These are phyloP conservation scores for Annona squamosa DNA, from an alignment of 164 flowering plant genomes.

Conservation along the genomic window DNA sequence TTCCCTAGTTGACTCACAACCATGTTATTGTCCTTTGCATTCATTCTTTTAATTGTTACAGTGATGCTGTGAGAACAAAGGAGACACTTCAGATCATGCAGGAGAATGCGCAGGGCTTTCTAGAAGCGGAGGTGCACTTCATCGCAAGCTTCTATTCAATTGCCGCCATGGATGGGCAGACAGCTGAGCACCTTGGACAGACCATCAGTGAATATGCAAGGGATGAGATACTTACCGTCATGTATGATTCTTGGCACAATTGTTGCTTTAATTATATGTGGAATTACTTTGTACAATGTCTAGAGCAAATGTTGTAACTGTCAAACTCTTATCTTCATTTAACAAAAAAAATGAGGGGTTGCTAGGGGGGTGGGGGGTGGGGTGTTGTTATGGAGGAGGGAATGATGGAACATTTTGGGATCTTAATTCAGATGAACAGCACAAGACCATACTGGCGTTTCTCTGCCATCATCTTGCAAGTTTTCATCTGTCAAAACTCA, in stretches of 20 bases:
- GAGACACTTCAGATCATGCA: constrained; percentile 84
- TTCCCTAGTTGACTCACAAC: background rate
- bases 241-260: constrained; percentile 40
- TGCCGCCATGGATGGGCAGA: constrained; percentile 98
- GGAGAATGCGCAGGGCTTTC: constrained; percentile 52
- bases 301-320: too few relatives aligned
- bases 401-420: too few relatives aligned
- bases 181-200: constrained; percentile 79
- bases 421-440: too few relatives aligned
- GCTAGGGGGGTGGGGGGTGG: too few relatives aligned
- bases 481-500: background rate
- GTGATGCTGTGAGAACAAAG: constrained; percentile 72
- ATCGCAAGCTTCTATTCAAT: constrained; percentile 88
- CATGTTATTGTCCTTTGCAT: background rate
- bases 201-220: constrained; percentile 61
- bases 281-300: too few relatives aligned
- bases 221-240: constrained; percentile 64
- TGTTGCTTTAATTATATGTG: background rate
- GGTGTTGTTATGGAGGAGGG: too few relatives aligned
- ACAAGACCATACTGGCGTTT: background rate
- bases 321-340: too few relatives aligned
- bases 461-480: background rate
- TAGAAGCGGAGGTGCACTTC: constrained; percentile 70
- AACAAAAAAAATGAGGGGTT: too few relatives aligned
- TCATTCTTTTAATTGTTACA: constrained; percentile 20